phyloP scores from a whole-genome alignment of 2,329 filamentous ascomycete genomes.

The Bipolaris zeicola region DNA sequence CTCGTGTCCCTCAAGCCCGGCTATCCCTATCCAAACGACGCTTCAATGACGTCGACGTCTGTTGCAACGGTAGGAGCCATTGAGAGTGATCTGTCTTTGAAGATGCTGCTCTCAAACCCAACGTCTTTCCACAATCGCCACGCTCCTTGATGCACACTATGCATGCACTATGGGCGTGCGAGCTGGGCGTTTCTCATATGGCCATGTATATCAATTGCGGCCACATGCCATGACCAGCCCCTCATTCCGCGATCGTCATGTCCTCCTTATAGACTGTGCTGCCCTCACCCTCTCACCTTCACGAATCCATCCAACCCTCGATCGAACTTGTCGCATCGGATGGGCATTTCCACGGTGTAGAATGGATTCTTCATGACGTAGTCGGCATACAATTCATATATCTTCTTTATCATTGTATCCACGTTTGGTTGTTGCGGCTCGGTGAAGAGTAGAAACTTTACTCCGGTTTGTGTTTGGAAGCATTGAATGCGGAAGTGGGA shows the following conservation, averaged over 20 bases:
- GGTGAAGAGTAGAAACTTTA: conserved; percentile 94
- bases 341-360: conserved; percentile 96
- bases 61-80: background rate
- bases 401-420: conserved; percentile 78
- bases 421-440: conserved; percentile 87
- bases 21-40: background rate
- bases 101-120: background rate
- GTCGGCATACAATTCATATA: conserved; percentile 95
- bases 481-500: conserved; percentile 95
- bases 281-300: conserved; percentile 53
- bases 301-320: conserved; percentile 81
- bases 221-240: background rate
- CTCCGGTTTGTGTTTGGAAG: conserved; percentile 92
- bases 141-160: background rate
- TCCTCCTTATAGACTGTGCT: background rate
- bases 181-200: background rate
- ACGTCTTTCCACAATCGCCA: background rate
- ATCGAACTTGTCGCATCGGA: conserved; percentile 94
- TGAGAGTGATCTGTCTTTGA: background rate
- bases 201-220: background rate
- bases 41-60: background rate
- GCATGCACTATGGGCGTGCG: background rate
- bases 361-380: conserved; percentile 99
- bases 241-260: background rate
- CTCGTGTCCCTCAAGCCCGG: background rate